Evolutionary conservation across 2,329 filamentous ascomycete genomes (phyloP), one percentile per base, ranked within the genome.

Genomic region (Phaeosphaeriaceae sp.): DNA sequence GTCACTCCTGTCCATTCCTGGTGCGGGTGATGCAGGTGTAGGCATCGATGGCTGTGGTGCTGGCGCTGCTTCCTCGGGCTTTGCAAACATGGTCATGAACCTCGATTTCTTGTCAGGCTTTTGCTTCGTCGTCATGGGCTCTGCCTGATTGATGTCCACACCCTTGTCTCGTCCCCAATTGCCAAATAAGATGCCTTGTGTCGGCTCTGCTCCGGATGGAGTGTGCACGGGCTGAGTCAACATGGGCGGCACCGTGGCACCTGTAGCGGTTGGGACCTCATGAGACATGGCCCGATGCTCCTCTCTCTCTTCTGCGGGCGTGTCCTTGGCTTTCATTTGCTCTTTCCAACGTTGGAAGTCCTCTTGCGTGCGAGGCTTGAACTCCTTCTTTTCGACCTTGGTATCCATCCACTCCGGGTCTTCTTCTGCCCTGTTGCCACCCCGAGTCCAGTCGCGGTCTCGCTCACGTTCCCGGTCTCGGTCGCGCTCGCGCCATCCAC

Each of bases 321-420:
- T 62, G 48, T 79, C 86, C 61, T 86, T 85, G 41, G 88, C 88
- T 77, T 91, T 94, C 92, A 96, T 96, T 63, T 85, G 86, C 68
- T 96, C 92, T 84, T 97, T 97, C 88, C 94, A 97, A 66, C 91
- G 91, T 79, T 96, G 90, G 76, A 97, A 96, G 66, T 97, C 93
- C 72, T 96, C 93, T 70, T 92, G 89, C 0, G 93, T 97, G 68
- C 92, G 91, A 5, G 84, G 86, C 68, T 90, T 87, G 36, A 85
- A 81, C 68, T 89, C 87, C 51, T 91, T 89, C 57, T 90, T 89
- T 21, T 84, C 79, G 46, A 83, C 84, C 17, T 88, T 87, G 41
- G 78, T 73, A 72, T 96, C 92, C 77, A 97, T 84, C 94, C 93
- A 97, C 77, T 97, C 93, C 5, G 94, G 93, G 51, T 96, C 92